phyloP scores from a whole-genome alignment of 2,329 filamentous ascomycete genomes.

The Talaromyces sp. region DNA sequence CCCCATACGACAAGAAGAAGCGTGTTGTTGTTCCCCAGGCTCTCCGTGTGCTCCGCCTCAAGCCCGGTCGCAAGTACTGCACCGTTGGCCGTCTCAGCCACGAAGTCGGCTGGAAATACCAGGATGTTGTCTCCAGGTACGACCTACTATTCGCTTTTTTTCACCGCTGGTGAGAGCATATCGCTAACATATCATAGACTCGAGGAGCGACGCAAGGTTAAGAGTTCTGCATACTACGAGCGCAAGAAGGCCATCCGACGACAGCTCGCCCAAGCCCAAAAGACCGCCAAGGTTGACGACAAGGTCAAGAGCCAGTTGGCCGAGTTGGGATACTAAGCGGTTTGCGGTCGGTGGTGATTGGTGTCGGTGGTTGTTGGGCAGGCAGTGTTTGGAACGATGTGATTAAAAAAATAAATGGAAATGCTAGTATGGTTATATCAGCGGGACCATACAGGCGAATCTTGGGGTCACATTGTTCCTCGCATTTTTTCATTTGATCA shows the following conservation, averaged over 20 bases:
- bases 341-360: slow-evolving; percentile 36
- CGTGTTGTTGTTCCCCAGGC: slow-evolving; percentile 99
- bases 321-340: slow-evolving; percentile 80
- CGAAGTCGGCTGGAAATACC: slow-evolving; percentile 99
- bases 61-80: slow-evolving; percentile 99
- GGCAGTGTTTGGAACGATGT: slow-evolving; percentile 26
- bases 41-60: slow-evolving; percentile 90
- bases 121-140: slow-evolving; percentile 96
- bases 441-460: slow-evolving; percentile 41
- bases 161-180: neutral
- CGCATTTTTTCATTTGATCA: slow-evolving; percentile 32
- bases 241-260: slow-evolving; percentile 96
- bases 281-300: slow-evolving; percentile 80
- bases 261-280: slow-evolving; percentile 90
- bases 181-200: slow-evolving; percentile 60
- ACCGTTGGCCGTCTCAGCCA: slow-evolving; percentile 95
- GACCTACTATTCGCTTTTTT: slow-evolving; percentile 34
- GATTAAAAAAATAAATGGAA: slow-evolving; percentile 33
- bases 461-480: slow-evolving; percentile 41
- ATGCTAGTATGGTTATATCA: slow-evolving; percentile 39
- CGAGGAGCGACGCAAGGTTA: slow-evolving; percentile 99
- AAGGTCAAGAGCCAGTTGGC: slow-evolving; percentile 88
- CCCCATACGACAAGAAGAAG: slow-evolving; percentile 99
- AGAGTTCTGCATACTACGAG: slow-evolving; percentile 99
- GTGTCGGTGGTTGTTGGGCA: slow-evolving; percentile 40